These are phyloP conservation scores for Echinosophora koreensis DNA, from an alignment of 306 rosid species.

Conservation along the genomic window DNA sequence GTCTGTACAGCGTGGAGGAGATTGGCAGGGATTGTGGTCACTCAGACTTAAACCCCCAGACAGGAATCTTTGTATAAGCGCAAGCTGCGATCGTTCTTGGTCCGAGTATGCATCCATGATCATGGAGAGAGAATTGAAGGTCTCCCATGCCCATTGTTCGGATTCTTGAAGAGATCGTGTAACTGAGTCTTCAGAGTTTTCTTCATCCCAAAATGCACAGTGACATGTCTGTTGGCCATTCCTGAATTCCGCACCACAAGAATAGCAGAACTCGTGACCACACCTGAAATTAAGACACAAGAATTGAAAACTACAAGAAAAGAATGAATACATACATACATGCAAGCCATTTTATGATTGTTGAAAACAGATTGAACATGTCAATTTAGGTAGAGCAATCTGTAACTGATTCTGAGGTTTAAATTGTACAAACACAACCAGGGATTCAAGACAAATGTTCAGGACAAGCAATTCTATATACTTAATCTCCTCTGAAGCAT, in stretches of 20 bases:
- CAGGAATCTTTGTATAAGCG: slow-evolving; percentile 84
- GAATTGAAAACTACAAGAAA: slow-evolving; percentile 2
- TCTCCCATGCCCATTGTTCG: slow-evolving; percentile 98
- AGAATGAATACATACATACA: too few relatives aligned
- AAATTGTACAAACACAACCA: background rate
- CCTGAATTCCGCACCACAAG: slow-evolving; percentile 81
- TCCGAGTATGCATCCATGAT: slow-evolving; percentile 87
- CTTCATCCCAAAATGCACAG: slow-evolving; percentile 90
- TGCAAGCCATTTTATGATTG: background rate
- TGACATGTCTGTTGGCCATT: slow-evolving; percentile 80
- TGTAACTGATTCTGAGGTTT: background rate
- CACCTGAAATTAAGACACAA: slow-evolving; percentile 66
- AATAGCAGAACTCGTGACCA: slow-evolving; percentile 89
- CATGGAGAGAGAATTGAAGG: slow-evolving; percentile 88
- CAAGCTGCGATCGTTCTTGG: slow-evolving; percentile 91
- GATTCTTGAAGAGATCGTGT: slow-evolving; percentile 88
- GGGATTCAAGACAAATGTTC: background rate
- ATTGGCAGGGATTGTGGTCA: slow-evolving; percentile 84
- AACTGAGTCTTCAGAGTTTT: slow-evolving; percentile 63
- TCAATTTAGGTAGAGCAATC: background rate
- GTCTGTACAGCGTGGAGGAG: slow-evolving; percentile 91
- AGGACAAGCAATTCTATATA: slow-evolving; percentile 1
- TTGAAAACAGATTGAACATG: background rate
- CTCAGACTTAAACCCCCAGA: slow-evolving; percentile 86
- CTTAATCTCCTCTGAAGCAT: background rate